A percentile compares a stretch with the other conserved stretches of the same genome.
Evolutionary conservation across 164 flowering plant genomes (phyloP).

Genomic region (Kalanchoe fedtschenkoi): DNA sequence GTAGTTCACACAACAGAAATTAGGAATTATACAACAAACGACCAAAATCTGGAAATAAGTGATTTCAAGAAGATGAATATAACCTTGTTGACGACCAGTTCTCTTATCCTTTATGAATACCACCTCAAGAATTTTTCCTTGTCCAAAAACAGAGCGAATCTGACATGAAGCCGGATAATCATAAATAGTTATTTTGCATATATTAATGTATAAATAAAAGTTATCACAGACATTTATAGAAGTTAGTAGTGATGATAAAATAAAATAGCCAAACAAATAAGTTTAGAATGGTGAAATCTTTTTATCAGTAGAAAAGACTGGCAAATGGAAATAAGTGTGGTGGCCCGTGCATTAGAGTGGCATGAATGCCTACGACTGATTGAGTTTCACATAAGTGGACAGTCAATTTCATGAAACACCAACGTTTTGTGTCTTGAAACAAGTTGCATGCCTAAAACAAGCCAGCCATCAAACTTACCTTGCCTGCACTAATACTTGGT

Average conservation of each 20-base stretch:
- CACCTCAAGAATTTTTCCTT: slow-evolving; percentile 46
- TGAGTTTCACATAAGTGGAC: too few relatives aligned
- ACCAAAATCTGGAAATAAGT: background rate
- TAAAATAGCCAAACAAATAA: background rate
- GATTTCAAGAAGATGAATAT: background rate
- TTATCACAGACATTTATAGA: too few relatives aligned
- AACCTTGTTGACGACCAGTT: slow-evolving; percentile 44
- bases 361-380: too few relatives aligned
- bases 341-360: too few relatives aligned
- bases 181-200: background rate
- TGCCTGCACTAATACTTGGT: background rate
- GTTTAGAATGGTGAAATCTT: too few relatives aligned
- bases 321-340: too few relatives aligned
- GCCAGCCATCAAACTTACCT: too few relatives aligned
- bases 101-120: slow-evolving; percentile 39
- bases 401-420: too few relatives aligned
- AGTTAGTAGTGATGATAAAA: background rate
- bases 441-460: background rate
- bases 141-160: slow-evolving; percentile 40
- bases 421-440: background rate
- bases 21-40: background rate
- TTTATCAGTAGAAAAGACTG: background rate
- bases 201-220: too few relatives aligned
- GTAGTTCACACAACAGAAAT: background rate
- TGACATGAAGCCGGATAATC: slow-evolving; percentile 10